Evolutionary conservation across 2,329 filamentous ascomycete species (phyloP), one percentile per base, ranked within the genome.

Genomic region (Fusarium heterosporum): DNA sequence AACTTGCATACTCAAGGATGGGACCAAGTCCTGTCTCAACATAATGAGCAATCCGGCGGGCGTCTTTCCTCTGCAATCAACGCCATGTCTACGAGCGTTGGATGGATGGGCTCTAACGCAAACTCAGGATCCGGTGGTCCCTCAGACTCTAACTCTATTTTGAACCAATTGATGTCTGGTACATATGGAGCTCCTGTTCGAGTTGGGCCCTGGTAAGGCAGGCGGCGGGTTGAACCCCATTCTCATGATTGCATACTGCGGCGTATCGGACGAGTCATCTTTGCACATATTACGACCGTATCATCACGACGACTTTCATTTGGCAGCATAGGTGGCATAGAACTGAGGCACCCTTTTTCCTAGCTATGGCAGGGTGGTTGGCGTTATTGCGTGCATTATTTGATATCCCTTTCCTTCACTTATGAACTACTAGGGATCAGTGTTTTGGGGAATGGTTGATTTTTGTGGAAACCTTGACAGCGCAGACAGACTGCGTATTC

Each of bases 1-100:
- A 89, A 93, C 68, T 76, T 99, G 68, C 92, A 97, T 73, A 92
- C 93, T 45, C 93, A 92, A 52, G 92, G 92, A 60, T 99, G 96
- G 96, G 95, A 98, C 73, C 90, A 96, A 77, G 92, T 89, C 72
- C 82, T 99, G 42, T 83, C 88, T 26, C 93, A 93, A 74, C 96
- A 99, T 80, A 95, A 98, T 75, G 89, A 96, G 69, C 89, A 90
- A 68, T 95, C 93, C 7, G 90, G 90, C 40, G 93, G 93, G 26
- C 91, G 92, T 73, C 85, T 99, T 78, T 88, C 90, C 64, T 86
- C 89, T 41, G 96, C 94, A 34, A 88, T 97, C 64, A 87, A 90
- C 53, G 91, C 93, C 73, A 87, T 98, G 78, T 85, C 88, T 16
- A 84, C 84, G 36, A 90, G 89, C 64, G 83, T 97, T 28, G 91